These are phyloP conservation scores for Aspergillus sp. DNA, from an alignment of 2,329 filamentous ascomycete species.

Conservation along the genomic window DNA sequence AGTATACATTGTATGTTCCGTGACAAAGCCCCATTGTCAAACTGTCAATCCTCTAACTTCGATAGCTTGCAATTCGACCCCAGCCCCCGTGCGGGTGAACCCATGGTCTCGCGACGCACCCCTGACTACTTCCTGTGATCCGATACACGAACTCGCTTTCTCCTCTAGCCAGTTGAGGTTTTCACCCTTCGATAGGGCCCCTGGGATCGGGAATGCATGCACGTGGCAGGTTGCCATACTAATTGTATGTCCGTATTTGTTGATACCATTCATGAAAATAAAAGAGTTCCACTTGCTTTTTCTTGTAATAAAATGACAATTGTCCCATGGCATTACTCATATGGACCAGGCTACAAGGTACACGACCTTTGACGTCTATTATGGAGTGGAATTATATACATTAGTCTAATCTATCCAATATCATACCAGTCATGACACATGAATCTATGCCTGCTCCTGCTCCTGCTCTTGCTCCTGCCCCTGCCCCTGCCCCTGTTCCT, in stretches of 20 bases:
- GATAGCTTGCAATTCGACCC: constrained; percentile 95
- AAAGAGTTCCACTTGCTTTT: constrained; percentile 19
- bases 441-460: background rate
- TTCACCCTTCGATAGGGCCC: constrained; percentile 20
- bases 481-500: background rate
- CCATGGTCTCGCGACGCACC: constrained; percentile 95
- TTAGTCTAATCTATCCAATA: too few species aligned
- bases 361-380: too few species aligned
- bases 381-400: too few species aligned
- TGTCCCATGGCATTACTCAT: too few species aligned
- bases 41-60: constrained; percentile 3
- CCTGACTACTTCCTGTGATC: constrained; percentile 94
- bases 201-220: constrained; percentile 23
- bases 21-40: background rate
- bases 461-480: background rate
- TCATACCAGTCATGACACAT: too few species aligned
- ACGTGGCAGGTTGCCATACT: constrained; percentile 21
- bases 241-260: constrained; percentile 32
- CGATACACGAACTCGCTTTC: constrained; percentile 25
- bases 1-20: constrained; percentile 93
- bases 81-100: constrained; percentile 92
- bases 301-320: too few species aligned
- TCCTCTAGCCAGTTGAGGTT: constrained; percentile 15
- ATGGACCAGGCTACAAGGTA: too few species aligned
- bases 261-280: constrained; percentile 38